These are phyloP conservation scores for Litchi chinensis DNA, from an alignment of 345 rosid species.

Conservation along the genomic window DNA sequence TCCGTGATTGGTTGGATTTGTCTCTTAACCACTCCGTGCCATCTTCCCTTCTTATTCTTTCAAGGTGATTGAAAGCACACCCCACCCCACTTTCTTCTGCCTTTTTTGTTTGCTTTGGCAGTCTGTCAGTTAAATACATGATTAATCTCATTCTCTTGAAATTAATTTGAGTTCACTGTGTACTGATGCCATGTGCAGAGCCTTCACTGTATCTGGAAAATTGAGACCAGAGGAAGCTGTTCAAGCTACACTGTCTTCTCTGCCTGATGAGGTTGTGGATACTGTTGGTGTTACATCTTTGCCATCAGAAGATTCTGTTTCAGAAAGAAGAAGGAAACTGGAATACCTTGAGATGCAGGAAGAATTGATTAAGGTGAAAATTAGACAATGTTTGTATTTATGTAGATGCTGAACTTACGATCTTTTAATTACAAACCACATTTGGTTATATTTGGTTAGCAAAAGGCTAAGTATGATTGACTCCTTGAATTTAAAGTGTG, in stretches of 20 bases:
- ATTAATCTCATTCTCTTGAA: constrained; percentile 8
- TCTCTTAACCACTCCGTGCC: constrained; percentile 91
- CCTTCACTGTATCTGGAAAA: constrained; percentile 83
- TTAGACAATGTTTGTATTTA: constrained; percentile 16
- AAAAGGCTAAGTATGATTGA: too few species aligned
- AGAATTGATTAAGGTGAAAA: constrained; percentile 78
- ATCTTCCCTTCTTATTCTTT: constrained; percentile 82
- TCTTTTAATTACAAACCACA: too few species aligned
- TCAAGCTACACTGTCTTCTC: constrained; percentile 87
- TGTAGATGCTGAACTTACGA: neutral
- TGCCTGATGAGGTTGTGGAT: constrained; percentile 96
- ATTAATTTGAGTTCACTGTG: constrained; percentile 16
- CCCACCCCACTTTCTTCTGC: constrained; percentile 5
- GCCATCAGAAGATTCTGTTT: constrained; percentile 91
- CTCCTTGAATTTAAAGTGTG: too few species aligned
- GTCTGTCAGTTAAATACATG: neutral
- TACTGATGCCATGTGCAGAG: constrained; percentile 43
- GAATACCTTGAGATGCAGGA: constrained; percentile 96
- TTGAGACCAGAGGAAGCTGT: constrained; percentile 87
- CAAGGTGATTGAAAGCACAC: constrained; percentile 44
- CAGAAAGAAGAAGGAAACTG: constrained; percentile 87
- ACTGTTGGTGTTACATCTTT: constrained; percentile 83
- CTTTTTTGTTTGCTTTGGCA: neutral
- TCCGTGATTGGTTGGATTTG: constrained; percentile 84
- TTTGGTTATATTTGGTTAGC: too few species aligned